Conservation (phyloP, 495 filamentous ascomycete genomes). For the Penicillium cataractarum region DNA sequence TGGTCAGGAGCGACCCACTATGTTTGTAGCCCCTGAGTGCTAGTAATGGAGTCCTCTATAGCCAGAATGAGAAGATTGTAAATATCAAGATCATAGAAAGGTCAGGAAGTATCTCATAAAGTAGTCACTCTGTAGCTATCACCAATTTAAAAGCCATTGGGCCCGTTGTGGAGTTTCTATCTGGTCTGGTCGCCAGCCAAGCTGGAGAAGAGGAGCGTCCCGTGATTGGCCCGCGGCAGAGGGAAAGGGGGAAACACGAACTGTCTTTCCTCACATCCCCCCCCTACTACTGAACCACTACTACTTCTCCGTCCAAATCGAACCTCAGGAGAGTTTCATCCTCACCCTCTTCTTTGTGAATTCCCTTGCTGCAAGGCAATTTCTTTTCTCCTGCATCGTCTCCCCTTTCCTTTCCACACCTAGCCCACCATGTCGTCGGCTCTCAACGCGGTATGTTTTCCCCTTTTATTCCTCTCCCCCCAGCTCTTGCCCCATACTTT, state of each 20-base stretch:
- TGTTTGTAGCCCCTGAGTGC: slow-evolving; percentile 38
- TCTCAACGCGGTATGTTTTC: slow-evolving; percentile 62
- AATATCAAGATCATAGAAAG: no score
- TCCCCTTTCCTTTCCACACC: slow-evolving; percentile 28
- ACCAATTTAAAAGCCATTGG: neutral
- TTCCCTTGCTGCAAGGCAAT: slow-evolving; percentile 22
- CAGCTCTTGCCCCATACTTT: slow-evolving; percentile 39
- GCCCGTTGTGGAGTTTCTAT: slow-evolving; percentile 6
- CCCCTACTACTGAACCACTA: slow-evolving; percentile 19
- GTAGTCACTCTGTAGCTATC: neutral
- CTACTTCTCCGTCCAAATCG: slow-evolving; percentile 18
- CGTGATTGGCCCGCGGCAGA: slow-evolving; percentile 33
- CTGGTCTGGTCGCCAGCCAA: neutral
- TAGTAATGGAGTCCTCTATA: neutral
- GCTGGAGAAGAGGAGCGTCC: slow-evolving; percentile 23
- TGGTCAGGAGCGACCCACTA: slow-evolving; percentile 40
- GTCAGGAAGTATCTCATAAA: neutral
- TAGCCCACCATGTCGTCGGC: slow-evolving; percentile 61
- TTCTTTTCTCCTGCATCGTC: slow-evolving; percentile 19
- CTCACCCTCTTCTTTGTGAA: slow-evolving; percentile 23
- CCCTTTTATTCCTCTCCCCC: slow-evolving; percentile 46
- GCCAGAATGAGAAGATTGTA: neutral
- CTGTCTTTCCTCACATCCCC: slow-evolving; percentile 30
- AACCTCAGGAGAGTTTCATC: slow-evolving; percentile 29
- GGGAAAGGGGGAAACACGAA: slow-evolving; percentile 40